Evolutionary conservation across 176 grass and related monocot genomes (phyloP), one percentile per base, ranked within the genome.

Genomic region (Triticum timopheevii): DNA sequence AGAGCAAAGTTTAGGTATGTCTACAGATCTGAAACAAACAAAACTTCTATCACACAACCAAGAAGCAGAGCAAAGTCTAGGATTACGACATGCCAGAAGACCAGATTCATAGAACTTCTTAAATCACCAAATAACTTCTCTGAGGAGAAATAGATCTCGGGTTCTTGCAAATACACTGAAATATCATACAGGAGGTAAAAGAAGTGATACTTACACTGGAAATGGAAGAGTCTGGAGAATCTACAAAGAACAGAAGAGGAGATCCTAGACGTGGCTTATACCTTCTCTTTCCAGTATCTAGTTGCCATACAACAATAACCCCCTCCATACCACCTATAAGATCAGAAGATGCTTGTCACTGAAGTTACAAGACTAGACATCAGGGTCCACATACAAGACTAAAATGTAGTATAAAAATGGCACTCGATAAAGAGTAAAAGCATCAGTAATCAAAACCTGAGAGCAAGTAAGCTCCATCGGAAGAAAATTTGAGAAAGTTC

Each of bases 251-350:
- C 82, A 96, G 75, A 75, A 99, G 92, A 85, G 97, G 94, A 11
- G 97, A 99, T 63, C 86, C 97, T 76, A 99, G 86, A 52, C 94
- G 93, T 61, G 97, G 92, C 80, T 98, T 98, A 77, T 73, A 96
- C 65, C 80, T 96, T 90, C 88, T 96, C 85, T 96, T 96, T 75
- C 94, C 90, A 68, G 92, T 96, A 84, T 98, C 97, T 47, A 98
- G 70, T 56, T 98, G 97, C 97, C 97, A 98, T 80, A 98, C 88
- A 73, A 99, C 94, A 85, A 99, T 91, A 88, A 98, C 96, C 54
- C 97, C 97, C 90, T 99, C 97, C 71, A 90, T 93, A 85, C 86
- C 97, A 94, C 97, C 97, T 99, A 81, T 56, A 85, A 64, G 24
- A 85, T 68, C 61, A 15, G 22, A 82, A 83, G 22, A 82, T 80